Conservation (phyloP, 495 filamentous ascomycete genomes). For the Talaromyces liani region DNA sequence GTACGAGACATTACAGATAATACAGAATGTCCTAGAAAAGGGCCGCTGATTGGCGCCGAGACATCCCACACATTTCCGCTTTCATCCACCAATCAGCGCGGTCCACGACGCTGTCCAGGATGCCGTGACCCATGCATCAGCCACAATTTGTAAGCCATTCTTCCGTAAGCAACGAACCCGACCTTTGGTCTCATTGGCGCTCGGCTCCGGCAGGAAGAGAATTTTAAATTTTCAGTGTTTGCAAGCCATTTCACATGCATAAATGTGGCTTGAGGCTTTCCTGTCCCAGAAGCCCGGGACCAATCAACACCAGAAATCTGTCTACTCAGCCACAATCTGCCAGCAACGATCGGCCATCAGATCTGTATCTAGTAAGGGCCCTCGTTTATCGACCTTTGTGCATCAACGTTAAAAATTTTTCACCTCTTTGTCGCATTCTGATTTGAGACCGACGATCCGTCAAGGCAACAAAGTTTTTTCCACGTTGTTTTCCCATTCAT, state of each 20-base stretch:
- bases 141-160: neutral
- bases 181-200: neutral
- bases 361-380: neutral
- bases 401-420: conserved; percentile 4
- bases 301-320: neutral
- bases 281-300: neutral
- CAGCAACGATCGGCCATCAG: neutral
- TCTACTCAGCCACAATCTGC: conserved; percentile 1
- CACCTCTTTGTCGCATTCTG: neutral
- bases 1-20: neutral
- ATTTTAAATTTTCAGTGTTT: neutral
- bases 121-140: neutral
- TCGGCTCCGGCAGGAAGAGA: conserved; percentile 1
- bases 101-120: neutral
- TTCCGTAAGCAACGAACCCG: too few species aligned
- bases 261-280: neutral
- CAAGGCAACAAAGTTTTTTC: conserved; percentile 4
- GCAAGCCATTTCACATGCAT: neutral
- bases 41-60: neutral
- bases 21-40: neutral
- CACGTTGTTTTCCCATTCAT: too few species aligned
- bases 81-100: conserved; percentile 3
- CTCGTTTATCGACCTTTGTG: neutral
- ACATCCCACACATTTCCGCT: neutral
- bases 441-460: neutral